A percentile compares a stretch with the other conserved stretches of the same genome.
Conservation (phyloP, 2,329 filamentous ascomycete species). For the Hymenoscyphus linearis region DNA sequence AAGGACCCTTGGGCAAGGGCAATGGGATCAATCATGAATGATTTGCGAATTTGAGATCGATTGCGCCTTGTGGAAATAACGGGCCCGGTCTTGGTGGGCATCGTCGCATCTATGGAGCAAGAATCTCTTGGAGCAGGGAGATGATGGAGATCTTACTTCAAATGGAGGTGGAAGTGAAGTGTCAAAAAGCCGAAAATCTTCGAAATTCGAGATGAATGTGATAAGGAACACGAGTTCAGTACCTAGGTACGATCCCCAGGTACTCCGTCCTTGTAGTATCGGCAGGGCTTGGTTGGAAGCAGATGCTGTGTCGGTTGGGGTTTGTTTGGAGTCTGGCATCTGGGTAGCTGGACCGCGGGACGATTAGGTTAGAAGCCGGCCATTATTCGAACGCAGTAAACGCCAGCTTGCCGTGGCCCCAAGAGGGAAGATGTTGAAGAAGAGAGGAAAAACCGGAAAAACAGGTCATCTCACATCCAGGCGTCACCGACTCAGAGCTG, state of each 20-base stretch:
- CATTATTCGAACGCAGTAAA: background rate
- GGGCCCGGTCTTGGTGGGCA: background rate
- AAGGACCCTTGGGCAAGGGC: too few relatives aligned
- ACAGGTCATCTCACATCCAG: background rate
- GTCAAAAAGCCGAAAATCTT: background rate
- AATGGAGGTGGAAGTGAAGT: background rate
- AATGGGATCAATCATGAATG: background rate
- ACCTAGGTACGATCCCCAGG: too few relatives aligned
- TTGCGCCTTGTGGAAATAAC: background rate
- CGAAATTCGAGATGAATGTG: background rate
- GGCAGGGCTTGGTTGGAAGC: background rate
- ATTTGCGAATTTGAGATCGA: background rate
- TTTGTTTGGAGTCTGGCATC: too few relatives aligned
- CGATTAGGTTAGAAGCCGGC: background rate
- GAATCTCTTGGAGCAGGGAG: background rate
- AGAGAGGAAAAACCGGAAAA: too few relatives aligned
- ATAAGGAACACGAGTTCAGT: background rate
- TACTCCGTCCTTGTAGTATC: background rate
- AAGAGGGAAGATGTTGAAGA: background rate
- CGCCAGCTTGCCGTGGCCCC: background rate
- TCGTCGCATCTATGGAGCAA: background rate
- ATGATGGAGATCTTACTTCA: background rate
- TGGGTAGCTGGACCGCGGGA: background rate
- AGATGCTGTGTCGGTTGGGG: background rate
- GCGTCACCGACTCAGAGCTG: background rate